Evolutionary conservation across 805 yeast species (phyloP), one percentile per base, ranked within the genome.

Genomic region (Pachysolen tannophilus): DNA sequence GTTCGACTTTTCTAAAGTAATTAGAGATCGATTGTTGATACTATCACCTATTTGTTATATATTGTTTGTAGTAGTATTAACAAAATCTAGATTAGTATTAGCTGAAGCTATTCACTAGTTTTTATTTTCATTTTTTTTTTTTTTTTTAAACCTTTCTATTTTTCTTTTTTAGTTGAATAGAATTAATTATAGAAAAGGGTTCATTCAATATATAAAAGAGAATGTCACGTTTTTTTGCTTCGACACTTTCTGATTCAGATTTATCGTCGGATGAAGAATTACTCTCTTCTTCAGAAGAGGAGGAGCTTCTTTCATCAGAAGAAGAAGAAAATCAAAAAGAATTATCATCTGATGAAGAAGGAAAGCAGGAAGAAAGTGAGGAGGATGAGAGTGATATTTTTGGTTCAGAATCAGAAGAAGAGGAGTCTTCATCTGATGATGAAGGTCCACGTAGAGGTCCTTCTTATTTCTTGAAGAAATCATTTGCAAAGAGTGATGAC

Each of bases 181-280:
- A n/a, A n/a, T n/a, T n/a, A n/a, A n/a, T n/a, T n/a, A n/a, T n/a
- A n/a, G n/a, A n/a, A n/a, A n/a, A n/a, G n/a, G n/a, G n/a, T n/a
- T n/a, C n/a, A n/a, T n/a, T n/a, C n/a, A n/a, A n/a, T n/a, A n/a
- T n/a, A n/a, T n/a, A n/a, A 13, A 20, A 21, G n/a, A 58, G 36
- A 43, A 87, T 87, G 95, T 86, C 97, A 49, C 83, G 95, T 65
- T 90, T 92, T 74, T 92, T 92, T 68, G 77, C 78, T 37, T 62
- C 76, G 19, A 64, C 62, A 17, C 50, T 57, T 27, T 71, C 68
- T 43, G 63, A 71, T 41, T 71, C 76, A 46, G 78, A 75, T 53
- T 65, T 69, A 43, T 64, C 62, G 36, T 69, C 64, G 44, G 78
- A 72, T 46, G 73, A 66, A 42, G 71, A 67, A 42, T 55, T 66